Base-by-base conservation (phyloP, 768 basidiomycete species). In the Chlorophyllum brunneum region DNA sequence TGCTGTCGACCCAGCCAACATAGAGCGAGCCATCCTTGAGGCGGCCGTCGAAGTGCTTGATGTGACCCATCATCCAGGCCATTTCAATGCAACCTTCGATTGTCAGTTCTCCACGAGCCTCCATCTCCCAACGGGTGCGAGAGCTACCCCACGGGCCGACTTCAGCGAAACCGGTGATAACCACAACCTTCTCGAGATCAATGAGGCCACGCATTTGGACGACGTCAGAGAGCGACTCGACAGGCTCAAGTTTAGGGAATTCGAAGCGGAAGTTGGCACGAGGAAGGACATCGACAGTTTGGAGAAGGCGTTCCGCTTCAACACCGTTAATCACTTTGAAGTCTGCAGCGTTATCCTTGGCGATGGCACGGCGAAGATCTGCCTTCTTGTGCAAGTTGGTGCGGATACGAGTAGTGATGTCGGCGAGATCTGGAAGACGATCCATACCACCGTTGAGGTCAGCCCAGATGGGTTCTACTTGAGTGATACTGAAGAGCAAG, bases 101-200 rank as follows among this genome's bases (percentile, higher is more conserved):
- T 1, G 95, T 94, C 69, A 98, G 88, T 63, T 95, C 86, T n/a
- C 97, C 95, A 40, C 84, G 80, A 40, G 94, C 95, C 66, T 99
- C 97, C 94, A 99, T 98, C 74, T 99, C 97, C 97, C 97, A 99
- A 54, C 97, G 84, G 2, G 97, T 99, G 54, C 97, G 85, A 13
- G 95, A 89, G 64, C 92, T 94, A 58, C 97, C 97, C 95, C 95
- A 99, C 10, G 97, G 97, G 2, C 97, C 89, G 45, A 98, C 92
- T 68, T 99, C 97, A 27, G 89, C 95, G 67, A 92, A 98, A 56
- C 97, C 97, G 38, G 97, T 95, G 63, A 98, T 77, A 52, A 99
- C 97, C 54, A 93, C 74, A 54, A 98, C 95, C 71, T 95, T 95
- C 58, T 99, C 97, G 20, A 98, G 77, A 65, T 98, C 97, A 56